These are phyloP conservation scores for Gnetum montanum DNA, from an alignment of 75 land plant species.

Conservation along the genomic window DNA sequence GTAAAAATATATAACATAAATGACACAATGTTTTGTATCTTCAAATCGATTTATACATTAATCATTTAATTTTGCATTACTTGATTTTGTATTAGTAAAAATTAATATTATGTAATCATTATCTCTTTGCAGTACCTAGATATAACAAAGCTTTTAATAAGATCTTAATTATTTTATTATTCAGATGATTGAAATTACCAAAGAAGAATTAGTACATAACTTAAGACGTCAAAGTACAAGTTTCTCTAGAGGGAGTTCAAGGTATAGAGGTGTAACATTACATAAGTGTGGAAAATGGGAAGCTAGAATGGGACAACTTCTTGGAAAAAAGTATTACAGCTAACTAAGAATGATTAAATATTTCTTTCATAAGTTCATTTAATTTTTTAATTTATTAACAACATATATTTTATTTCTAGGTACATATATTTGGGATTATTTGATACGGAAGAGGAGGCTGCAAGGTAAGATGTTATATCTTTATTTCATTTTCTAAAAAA, in stretches of 20 bases:
- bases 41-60: too few species aligned
- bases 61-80: too few species aligned
- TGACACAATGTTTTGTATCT: too few species aligned
- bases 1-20: too few species aligned
- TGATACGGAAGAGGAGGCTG: constrained; percentile 43
- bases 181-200: constrained; percentile 34
- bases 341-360: neutral
- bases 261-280: constrained; percentile 32
- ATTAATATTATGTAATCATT: too few species aligned
- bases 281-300: constrained; percentile 52
- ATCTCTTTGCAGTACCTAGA: too few species aligned
- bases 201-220: constrained; percentile 43
- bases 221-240: constrained; percentile 39
- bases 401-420: constrained; percentile 4
- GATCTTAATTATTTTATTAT: neutral
- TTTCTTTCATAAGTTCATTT: neutral
- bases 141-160: too few species aligned
- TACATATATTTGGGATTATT: constrained; percentile 45
- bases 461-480: constrained; percentile 18
- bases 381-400: neutral
- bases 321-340: constrained; percentile 30
- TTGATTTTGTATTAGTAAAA: too few species aligned
- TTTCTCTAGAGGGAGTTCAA: constrained; percentile 35
- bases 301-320: constrained; percentile 38
- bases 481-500: neutral